Base-by-base conservation (phyloP, 23 red algal species). In the Cyanidiococcus yangmingshanensis region DNA sequence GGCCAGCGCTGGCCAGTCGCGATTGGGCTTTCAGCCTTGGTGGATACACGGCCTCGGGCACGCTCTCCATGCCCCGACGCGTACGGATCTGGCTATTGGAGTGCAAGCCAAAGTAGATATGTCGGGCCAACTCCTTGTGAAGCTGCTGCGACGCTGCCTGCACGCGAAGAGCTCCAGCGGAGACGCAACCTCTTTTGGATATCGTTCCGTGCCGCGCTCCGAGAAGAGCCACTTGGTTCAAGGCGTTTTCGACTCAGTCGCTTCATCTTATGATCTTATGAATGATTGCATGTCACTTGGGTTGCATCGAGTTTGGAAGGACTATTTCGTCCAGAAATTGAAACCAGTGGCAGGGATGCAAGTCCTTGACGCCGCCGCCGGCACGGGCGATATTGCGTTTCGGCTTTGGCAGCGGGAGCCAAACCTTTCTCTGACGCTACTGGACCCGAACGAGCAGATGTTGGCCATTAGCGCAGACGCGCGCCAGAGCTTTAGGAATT, bases 231-330 rank as follows among this genome's bases (percentile, higher is more conserved):
- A 51, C 7, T 75, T 86, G 24, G 94, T 98, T 12, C 57, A 68
- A 37, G 74, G 45, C n/a, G 94, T 98, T 1, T 98, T 98, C 59
- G 54, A 35, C 38, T 87, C 83, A 12, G 94, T 98, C 1, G 94
- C 94, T 21, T 76, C 35, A 1, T 77, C 77, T 31, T 98, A 98
- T 68, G 94, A 98, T 74, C 18, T 89, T 41, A 98, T 98, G 94
- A 98, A 98, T 82, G 94, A 98, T 58, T 39, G 68, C 67, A 98
- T 98, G 94, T 98, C 94, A 34, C 59, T 87, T 15, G 82, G 88
- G 31, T 41, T 98, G 50, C 94, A 98, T 76, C 88, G 94, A 17
- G 16, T 83, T 27, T 98, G 94, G 94, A 98, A 98, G 57, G 77
- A 80, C 37, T 31, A 41, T 0, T 89, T 98, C 58, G 85, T 98